Conservation (phyloP, 2,329 filamentous ascomycete genomes). For the Pleomassaria siparia region DNA sequence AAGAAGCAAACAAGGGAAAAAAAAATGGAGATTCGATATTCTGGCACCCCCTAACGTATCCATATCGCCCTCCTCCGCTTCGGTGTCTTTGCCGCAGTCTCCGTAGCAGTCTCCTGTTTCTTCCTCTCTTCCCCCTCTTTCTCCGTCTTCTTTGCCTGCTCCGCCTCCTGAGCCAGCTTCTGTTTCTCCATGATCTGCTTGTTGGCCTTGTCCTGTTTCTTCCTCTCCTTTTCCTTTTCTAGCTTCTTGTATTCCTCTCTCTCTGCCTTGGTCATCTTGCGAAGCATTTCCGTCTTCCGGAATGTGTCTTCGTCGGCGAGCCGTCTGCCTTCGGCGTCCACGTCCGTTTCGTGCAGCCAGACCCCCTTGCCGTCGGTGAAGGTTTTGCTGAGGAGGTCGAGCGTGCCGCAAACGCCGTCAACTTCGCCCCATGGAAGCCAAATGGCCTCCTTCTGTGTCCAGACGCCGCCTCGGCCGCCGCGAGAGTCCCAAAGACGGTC, state of each 20-base stretch:
- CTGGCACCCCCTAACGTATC: background rate
- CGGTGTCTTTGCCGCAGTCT: background rate
- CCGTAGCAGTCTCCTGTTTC: conserved; percentile 1
- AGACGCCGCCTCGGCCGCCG: conserved; percentile 56
- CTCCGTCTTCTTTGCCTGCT: conserved; percentile 6
- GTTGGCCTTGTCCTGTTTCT: conserved; percentile 5
- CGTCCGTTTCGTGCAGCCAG: conserved; percentile 37
- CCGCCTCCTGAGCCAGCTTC: conserved; percentile 5
- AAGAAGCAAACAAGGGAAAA: background rate
- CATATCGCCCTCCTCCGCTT: conserved; percentile 4
- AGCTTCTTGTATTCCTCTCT: conserved; percentile 28
- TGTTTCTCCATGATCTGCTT: conserved; percentile 6
- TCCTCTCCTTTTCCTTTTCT: conserved; percentile 15
- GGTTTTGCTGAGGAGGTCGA: conserved; percentile 45
- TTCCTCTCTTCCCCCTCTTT: conserved; percentile 7
- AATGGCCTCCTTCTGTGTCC: conserved; percentile 50
- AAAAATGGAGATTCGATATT: background rate
- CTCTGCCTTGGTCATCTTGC: conserved; percentile 12
- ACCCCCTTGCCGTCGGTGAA: conserved; percentile 53
- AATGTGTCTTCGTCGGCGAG: conserved; percentile 16
- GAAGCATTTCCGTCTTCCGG: conserved; percentile 11
- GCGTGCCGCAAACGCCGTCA: conserved; percentile 35
- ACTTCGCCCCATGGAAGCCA: conserved; percentile 55
- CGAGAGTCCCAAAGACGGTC: conserved; percentile 53
- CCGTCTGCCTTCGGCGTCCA: conserved; percentile 15